Base-by-base conservation (phyloP, 1,139 yeast species). In the Yamadazyma mexicana region DNA sequence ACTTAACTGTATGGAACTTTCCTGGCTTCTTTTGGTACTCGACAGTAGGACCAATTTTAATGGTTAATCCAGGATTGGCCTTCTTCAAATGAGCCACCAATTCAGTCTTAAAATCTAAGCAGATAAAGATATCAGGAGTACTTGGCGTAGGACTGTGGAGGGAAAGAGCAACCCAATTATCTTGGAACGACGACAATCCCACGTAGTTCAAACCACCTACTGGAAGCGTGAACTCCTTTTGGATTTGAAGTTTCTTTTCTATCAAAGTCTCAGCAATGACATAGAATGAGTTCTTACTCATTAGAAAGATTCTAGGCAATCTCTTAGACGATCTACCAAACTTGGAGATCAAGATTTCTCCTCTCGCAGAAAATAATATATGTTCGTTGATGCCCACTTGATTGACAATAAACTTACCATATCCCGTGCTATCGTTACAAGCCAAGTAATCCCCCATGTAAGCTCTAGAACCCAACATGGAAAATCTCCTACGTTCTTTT, bases 11-110 rank as follows among this genome's bases (percentile, higher is more conserved):
- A 44, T 88, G 92, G 45, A 75, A 67, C 58, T 84, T 85, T 3
- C 96, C 96, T 1, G 97, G 89, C 58, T 91, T 92, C 75, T 92
- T 94, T 62, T 83, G 87, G 62, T 92, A 94, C 45, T 78, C 79
- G 42, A 94, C 76, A 0, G 87, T 77, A 5, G 87, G 77, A 2
- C 84, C 94, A 49, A 94, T 76, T 37, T 75, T 77, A 34, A 94
- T 75, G 6, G 73, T 69, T 30, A 87, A 64, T 1, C 77, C 74
- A 5, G 78, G 75, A 50, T 82, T 81, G 37, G 83, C 52, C 48
- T 75, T 76, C 57, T 81, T 84, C 58, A 94, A 66, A 41, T 86
- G 87, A 0, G 96, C 82, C 1, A 87, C 69, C 38, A 94, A 68
- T 59, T 94, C 99, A 0, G 98, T 94, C 64, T 94, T 94, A 67